Evolutionary conservation across 768 basidiomycete species (phyloP), one percentile per base, ranked within the genome.

Genomic region (Boletus pseudo-olivaceus): DNA sequence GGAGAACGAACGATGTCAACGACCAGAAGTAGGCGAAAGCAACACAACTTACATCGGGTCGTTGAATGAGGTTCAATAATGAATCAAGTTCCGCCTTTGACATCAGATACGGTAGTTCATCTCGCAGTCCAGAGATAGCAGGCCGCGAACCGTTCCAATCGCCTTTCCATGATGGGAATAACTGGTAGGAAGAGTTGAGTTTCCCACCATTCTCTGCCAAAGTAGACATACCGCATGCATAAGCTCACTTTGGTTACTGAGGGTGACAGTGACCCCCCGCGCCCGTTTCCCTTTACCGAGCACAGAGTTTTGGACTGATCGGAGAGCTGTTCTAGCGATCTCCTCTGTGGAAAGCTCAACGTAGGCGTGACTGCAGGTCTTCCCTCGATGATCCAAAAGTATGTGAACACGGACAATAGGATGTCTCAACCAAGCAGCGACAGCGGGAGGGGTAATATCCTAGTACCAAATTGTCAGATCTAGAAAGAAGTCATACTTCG

Each of bases 391-490:
- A 61, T 93, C 90, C 53, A 93, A 80, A 19, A 93, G 79, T 38
- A 92, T 87, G 61, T 92, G 87, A 8, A 85, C 87, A 47, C 83
- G 80, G 26, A 74, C 64, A 30, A 77, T 61, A 17, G 86, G 85
- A 54, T 87, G 86, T 60, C 80, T 83, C 51, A 89, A 70, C 88
- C 88, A 93, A 7, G 74, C 70, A 10, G 68, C 70, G 49, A 91
- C 87, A 51, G 81, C 83, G 19, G 81, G 79, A 5, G 91, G 91
- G 0, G 91, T 93, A 54, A 93, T 91, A 66, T 93, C 91, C 89
- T 92, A 53, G 2, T 53, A 27, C 48, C 29, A 55, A 49, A 49
- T 26, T 37, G 42, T 62, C 45, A 59, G 59, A 47, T 33, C 44
- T 4, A 3, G 17, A 12, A 23, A 17, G 27, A 40, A 17, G 35